Evolutionary conservation across 1,139 yeast genomes (phyloP), one percentile per base, ranked within the genome.

Genomic region (Sugiyamaella pinicola): DNA sequence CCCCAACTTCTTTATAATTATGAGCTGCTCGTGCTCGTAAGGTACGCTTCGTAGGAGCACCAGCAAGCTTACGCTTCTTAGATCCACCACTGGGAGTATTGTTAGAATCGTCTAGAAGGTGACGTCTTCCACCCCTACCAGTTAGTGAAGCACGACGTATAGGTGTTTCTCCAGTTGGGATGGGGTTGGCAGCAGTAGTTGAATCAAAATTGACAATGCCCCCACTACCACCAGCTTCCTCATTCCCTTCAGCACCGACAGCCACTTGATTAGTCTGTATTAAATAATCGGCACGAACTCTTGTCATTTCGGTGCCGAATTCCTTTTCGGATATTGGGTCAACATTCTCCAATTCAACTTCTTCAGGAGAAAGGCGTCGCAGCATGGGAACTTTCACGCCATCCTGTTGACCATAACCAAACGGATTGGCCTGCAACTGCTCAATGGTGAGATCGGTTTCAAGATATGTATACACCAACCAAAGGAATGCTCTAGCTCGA

Each of bases 401-500:
- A 53, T 64, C 71, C n/a, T 62, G 63, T 26, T 60, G 65, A 19
- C 70, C 70, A 2, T 71, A 66, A 19, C 86, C 84, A 68, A 88
- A 90, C 2, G 96, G 93, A 61, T 87, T 87, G 2, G 64, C 53
- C 2, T 70, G 69, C 18, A 89, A 68, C 55, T 80, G 81, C 34
- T 77, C 83, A 0, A 76, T 72, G 0, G 77, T 69, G 58, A 86
- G 75, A 55, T 79, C 77, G 0, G 96, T 86, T 65, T 93, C 96
- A 58, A 87, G 72, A 64, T 85, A 87, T 2, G 89, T 79, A 73
- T 88, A 89, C 55, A 88, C 68, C 39, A 93, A 71, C 98, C 98
- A 93, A 56, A 93, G 69, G 61, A 93, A 84, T 31, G 93, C 77
- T 49, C 76, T 72, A 2, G 89, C 90, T 58, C 96, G 76, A 57